Percentiles rank a stretch among this genome's conserved stretches.
phyloP scores from a whole-genome alignment of 345 rosid genomes.

The Linum tenue region DNA sequence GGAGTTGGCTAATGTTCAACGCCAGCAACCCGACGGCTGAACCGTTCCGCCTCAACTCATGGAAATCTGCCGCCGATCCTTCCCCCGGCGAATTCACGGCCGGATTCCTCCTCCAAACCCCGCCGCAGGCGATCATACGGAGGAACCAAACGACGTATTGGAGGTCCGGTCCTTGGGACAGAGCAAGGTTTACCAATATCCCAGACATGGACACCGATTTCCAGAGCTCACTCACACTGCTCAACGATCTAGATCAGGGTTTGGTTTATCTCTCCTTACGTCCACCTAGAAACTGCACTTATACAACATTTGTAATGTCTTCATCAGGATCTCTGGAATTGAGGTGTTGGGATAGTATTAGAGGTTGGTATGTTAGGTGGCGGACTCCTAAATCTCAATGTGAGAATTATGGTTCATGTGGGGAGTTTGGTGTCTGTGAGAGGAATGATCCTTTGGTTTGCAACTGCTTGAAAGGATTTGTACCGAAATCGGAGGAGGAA shows the following conservation, averaged over 20 bases:
- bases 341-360: neutral
- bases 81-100: slow-evolving; percentile 41
- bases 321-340: neutral
- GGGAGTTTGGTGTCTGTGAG: neutral
- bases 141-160: neutral
- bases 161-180: neutral
- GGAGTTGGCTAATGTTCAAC: slow-evolving; percentile 50
- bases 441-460: neutral
- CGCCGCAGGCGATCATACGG: neutral
- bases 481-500: neutral
- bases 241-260: neutral
- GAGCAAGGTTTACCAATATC: neutral
- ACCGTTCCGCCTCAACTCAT: slow-evolving; percentile 35
- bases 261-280: neutral
- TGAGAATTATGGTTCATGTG: neutral
- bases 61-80: slow-evolving; percentile 57
- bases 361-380: neutral
- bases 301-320: neutral
- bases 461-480: neutral
- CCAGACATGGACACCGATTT: neutral
- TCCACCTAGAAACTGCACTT: neutral
- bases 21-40: slow-evolving; percentile 29
- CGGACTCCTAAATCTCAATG: neutral
- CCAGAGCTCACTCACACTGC: neutral
- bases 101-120: neutral